These are phyloP conservation scores for Glomus cerebriforme DNA, from an alignment of 192 early-diverging fungal species.

Conservation along the genomic window DNA sequence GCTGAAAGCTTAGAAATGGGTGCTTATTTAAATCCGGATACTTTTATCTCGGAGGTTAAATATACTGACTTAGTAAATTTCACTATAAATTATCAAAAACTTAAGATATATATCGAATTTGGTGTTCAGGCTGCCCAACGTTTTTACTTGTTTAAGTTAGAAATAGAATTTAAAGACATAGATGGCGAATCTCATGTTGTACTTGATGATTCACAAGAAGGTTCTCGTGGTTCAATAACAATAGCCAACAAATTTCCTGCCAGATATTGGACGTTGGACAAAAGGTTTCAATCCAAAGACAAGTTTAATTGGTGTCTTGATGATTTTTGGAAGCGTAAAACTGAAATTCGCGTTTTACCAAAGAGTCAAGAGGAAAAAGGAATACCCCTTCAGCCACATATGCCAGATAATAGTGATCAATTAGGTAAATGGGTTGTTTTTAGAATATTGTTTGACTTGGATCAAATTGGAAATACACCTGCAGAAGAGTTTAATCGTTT, in stretches of 20 bases:
- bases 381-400: constrained; percentile 35
- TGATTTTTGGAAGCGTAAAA: constrained; percentile 37
- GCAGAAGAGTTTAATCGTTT: background rate
- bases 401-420: constrained; percentile 30
- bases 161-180: constrained; percentile 43
- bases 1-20: constrained; percentile 35
- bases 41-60: constrained; percentile 34
- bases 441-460: constrained; percentile 25
- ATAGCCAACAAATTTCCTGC: constrained; percentile 47
- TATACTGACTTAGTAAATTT: background rate
- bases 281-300: background rate
- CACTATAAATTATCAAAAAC: constrained; percentile 32
- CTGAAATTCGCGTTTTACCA: constrained; percentile 28
- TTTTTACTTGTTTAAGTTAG: constrained; percentile 14
- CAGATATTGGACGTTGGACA: constrained; percentile 40
- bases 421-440: constrained; percentile 49
- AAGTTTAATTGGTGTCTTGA: constrained; percentile 25
- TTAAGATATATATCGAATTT: constrained; percentile 36
- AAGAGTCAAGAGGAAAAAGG: background rate
- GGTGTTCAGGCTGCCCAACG: constrained; percentile 1
- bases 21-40: constrained; percentile 18
- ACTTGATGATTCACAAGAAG: constrained; percentile 10
- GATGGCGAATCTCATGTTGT: constrained; percentile 30
- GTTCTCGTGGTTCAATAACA: constrained; percentile 29
- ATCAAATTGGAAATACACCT: background rate